Conservation (phyloP, 164 flowering plant genomes). For the Echeveria elegans region DNA sequence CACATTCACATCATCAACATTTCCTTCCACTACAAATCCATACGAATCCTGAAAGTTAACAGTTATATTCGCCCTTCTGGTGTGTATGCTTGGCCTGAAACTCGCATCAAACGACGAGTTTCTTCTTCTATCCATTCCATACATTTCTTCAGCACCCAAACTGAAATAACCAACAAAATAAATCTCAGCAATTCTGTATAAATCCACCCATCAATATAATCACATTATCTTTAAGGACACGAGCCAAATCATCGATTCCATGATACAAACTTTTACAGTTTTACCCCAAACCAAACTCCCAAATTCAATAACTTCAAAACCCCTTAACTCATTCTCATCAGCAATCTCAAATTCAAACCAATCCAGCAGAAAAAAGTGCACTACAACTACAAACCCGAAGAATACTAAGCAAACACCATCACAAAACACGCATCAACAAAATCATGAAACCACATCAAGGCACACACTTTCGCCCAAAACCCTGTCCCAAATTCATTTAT, state of each 20-base stretch:
- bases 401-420: background rate
- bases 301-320: background rate
- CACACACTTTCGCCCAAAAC: background rate
- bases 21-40: conserved; percentile 90
- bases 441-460: background rate
- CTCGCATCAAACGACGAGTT: conserved; percentile 46
- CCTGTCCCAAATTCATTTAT: no score
- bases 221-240: background rate
- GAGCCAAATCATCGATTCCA: background rate
- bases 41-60: conserved; percentile 92
- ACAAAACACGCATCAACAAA: background rate
- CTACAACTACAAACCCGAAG: background rate
- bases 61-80: conserved; percentile 60
- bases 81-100: conserved; percentile 58
- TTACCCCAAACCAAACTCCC: background rate
- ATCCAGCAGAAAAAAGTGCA: no score
- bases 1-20: conserved; percentile 91
- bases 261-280: background rate
- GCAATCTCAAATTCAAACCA: background rate
- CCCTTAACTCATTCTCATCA: background rate
- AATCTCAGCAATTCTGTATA: background rate
- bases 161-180: no score
- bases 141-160: conserved; percentile 37
- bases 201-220: background rate
- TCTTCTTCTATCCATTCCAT: conserved; percentile 37